Conservation (phyloP, 2,329 filamentous ascomycete genomes). For the Didymellaceae sp. region DNA sequence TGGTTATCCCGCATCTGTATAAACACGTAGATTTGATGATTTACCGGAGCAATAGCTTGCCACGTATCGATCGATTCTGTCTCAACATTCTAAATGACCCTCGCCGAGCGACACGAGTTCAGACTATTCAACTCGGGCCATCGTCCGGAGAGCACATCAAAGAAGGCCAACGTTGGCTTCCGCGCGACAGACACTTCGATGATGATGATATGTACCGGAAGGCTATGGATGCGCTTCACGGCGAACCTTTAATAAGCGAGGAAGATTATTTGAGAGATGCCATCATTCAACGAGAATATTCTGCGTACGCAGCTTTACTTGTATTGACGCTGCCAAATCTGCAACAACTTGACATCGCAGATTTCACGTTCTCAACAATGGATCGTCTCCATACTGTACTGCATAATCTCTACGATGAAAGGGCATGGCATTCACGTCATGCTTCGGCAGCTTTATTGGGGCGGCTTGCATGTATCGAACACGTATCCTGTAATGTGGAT, state of each 20-base stretch:
- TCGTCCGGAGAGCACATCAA: slow-evolving; percentile 17
- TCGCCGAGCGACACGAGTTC: slow-evolving; percentile 26
- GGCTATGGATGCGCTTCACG: slow-evolving; percentile 19
- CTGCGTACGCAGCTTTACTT: slow-evolving; percentile 33
- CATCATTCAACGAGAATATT: slow-evolving; percentile 31
- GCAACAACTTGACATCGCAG: slow-evolving; percentile 24
- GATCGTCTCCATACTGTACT: slow-evolving; percentile 26
- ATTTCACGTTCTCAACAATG: slow-evolving; percentile 27
- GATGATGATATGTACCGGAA: slow-evolving; percentile 19
- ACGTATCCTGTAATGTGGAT: slow-evolving; percentile 31
- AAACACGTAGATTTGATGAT: slow-evolving; percentile 33
- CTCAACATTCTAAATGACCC: slow-evolving; percentile 27
- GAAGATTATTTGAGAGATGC: slow-evolving; percentile 27
- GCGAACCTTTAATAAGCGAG: slow-evolving; percentile 23
- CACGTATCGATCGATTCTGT: slow-evolving; percentile 36
- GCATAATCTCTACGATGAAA: slow-evolving; percentile 20
- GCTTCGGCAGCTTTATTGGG: slow-evolving; percentile 19
- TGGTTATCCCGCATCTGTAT: slow-evolving; percentile 30
- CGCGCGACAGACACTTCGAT: slow-evolving; percentile 21
- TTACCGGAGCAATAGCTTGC: slow-evolving; percentile 21
- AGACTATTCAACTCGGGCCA: slow-evolving; percentile 30
- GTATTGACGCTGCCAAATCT: slow-evolving; percentile 30
- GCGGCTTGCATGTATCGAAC: slow-evolving; percentile 26
- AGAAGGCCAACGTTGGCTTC: slow-evolving; percentile 28
- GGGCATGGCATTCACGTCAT: slow-evolving; percentile 9